Evolutionary conservation across 2,329 filamentous ascomycete species (phyloP).

Genomic region (Arthroderma uncinatum): DNA sequence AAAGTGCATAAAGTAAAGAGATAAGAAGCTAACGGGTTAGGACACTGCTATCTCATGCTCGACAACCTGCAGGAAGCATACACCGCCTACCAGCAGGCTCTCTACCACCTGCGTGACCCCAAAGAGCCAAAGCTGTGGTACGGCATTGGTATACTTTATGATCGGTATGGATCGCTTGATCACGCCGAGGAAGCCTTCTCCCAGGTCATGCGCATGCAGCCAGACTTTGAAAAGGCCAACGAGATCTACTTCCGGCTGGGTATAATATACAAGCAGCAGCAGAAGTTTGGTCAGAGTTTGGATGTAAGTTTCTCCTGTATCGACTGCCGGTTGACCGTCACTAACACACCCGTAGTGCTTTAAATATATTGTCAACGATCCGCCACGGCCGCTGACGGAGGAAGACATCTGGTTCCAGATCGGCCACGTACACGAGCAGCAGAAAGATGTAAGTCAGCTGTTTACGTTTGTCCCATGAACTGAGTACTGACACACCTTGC

Average conservation of each 20-base stretch:
- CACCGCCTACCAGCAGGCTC: constrained; percentile 85
- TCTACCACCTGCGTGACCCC: constrained; percentile 84
- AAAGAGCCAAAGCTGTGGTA: constrained; percentile 99
- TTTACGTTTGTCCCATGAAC: not conserved
- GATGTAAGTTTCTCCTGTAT: constrained; percentile 51
- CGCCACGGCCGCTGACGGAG: constrained; percentile 82
- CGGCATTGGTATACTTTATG: constrained; percentile 93
- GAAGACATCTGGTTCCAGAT: constrained; percentile 99
- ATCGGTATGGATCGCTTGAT: constrained; percentile 89
- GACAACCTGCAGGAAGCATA: constrained; percentile 96
- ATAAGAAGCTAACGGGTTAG: constrained; percentile 33
- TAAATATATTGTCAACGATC: constrained; percentile 91
- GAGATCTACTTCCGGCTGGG: constrained; percentile 97
- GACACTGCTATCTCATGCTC: constrained; percentile 99
- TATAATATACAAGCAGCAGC: constrained; percentile 99
- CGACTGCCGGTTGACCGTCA: constrained; percentile 6
- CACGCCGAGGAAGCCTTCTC: constrained; percentile 97
- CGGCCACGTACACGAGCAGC: constrained; percentile 94
- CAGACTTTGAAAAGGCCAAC: constrained; percentile 95
- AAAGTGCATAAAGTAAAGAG: not conserved
- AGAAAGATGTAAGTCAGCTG: constrained; percentile 74
- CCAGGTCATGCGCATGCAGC: constrained; percentile 97
- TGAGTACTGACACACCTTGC: constrained; percentile 24
- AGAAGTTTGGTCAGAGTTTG: constrained; percentile 82
- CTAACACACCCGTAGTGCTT: constrained; percentile 58